These are phyloP conservation scores for Cyberlindnera euphorbiae DNA, from an alignment of 805 yeast genomes.

Conservation along the genomic window DNA sequence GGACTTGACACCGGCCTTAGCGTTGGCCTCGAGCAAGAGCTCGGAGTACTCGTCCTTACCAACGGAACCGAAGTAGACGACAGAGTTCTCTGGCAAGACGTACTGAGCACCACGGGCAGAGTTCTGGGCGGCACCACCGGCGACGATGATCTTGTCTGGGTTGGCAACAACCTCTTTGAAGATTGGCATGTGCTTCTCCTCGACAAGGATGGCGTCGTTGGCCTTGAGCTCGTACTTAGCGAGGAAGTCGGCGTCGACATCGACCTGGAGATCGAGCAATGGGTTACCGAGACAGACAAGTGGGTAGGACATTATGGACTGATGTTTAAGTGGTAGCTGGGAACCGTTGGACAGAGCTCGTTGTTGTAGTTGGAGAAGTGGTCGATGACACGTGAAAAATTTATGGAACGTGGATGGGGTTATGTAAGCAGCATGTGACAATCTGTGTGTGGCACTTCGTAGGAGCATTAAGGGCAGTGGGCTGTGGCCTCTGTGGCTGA, in stretches of 20 bases:
- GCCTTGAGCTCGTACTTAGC: slow-evolving; percentile 80
- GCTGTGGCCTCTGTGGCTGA: no score
- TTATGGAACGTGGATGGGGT: background rate
- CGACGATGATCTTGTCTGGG: slow-evolving; percentile 64
- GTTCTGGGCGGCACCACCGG: slow-evolving; percentile 99
- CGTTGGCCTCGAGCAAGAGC: slow-evolving; percentile 76
- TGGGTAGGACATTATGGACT: slow-evolving; percentile 65
- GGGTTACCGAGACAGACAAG: slow-evolving; percentile 92
- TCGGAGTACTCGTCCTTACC: slow-evolving; percentile 89
- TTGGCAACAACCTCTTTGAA: slow-evolving; percentile 68
- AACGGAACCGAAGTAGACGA: slow-evolving; percentile 92
- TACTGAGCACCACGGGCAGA: slow-evolving; percentile 98
- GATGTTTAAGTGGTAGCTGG: no score
- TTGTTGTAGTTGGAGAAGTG: background rate
- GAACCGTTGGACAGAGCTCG: background rate
- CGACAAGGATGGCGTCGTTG: slow-evolving; percentile 87
- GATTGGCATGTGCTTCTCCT: slow-evolving; percentile 80
- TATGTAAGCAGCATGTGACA: slow-evolving; percentile 8
- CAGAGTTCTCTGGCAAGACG: slow-evolving; percentile 73
- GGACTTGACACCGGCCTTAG: slow-evolving; percentile 81
- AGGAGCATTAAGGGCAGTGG: no score
- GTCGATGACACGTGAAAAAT: slow-evolving; percentile 5
- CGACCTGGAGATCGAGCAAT: slow-evolving; percentile 79
- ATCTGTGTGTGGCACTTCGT: no score
- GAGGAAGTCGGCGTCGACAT: slow-evolving; percentile 62